A percentile compares a stretch with the other conserved stretches of the same genome.
Evolutionary conservation across 768 basidiomycete species (phyloP).

Genomic region (Mycena polygramma): DNA sequence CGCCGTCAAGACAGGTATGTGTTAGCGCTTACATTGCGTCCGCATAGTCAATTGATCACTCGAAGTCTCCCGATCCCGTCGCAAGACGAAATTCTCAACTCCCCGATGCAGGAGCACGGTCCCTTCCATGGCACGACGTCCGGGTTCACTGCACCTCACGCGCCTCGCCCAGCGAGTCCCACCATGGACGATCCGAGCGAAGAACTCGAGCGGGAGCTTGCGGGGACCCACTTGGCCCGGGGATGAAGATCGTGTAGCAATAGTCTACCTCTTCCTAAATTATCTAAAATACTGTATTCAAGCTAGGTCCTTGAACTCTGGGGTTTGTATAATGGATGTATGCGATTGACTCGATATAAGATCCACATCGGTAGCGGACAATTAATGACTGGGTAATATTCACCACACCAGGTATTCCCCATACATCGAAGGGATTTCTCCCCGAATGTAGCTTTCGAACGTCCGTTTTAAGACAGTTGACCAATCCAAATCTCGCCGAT

Average conservation of each 20-base stretch:
- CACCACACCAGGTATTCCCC: conserved; percentile 81
- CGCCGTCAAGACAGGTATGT: conserved; percentile 82
- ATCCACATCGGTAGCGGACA: too few relatives aligned
- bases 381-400: conserved; percentile 1
- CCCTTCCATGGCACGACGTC: conserved; percentile 77
- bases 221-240: conserved; percentile 69
- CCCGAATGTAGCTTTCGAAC: conserved; percentile 93
- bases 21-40: not conserved
- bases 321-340: not conserved
- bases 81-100: conserved; percentile 85
- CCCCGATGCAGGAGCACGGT: conserved; percentile 77
- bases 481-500: conserved; percentile 86
- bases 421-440: conserved; percentile 95
- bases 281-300: conserved; percentile 33
- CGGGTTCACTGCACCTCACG: conserved; percentile 65
- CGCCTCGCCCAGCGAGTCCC: conserved; percentile 69
- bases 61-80: conserved; percentile 81
- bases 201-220: conserved; percentile 89
- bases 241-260: conserved; percentile 36
- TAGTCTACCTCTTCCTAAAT: conserved; percentile 26
- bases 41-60: conserved; percentile 17
- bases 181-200: conserved; percentile 89
- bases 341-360: too few relatives aligned
- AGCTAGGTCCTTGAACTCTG: conserved; percentile 13
- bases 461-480: conserved; percentile 94